A percentile compares a stretch with the other conserved stretches of the same genome.
phyloP scores from a whole-genome alignment of 1,139 yeast species.

The Lodderomyces pseudojiufengensis region DNA sequence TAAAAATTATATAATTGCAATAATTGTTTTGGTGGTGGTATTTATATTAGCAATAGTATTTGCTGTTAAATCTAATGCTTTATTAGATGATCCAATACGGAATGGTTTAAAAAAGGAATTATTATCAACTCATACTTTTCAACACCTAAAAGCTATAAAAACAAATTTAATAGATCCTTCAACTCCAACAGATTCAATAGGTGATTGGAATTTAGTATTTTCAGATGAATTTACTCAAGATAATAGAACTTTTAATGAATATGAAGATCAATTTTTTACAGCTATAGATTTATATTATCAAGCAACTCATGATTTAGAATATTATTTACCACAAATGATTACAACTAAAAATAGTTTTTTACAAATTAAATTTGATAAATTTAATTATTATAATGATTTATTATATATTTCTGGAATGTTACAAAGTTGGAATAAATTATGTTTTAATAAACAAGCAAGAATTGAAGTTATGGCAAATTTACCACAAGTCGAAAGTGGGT shows the following conservation, averaged over 20 bases:
- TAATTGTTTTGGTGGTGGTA: constrained; percentile 3
- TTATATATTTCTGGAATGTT: constrained; percentile 29
- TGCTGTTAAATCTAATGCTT: constrained; percentile 7
- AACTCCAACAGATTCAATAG: constrained; percentile 19
- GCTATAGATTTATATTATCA: constrained; percentile 28
- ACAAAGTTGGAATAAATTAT: constrained; percentile 30
- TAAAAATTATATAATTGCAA: constrained; percentile 6
- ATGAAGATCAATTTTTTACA: constrained; percentile 31
- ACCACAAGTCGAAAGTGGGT: constrained; percentile 22
- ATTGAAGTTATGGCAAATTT: constrained; percentile 24
- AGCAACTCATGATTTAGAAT: constrained; percentile 31
- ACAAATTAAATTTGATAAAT: constrained; percentile 21
- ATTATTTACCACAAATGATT: constrained; percentile 29
- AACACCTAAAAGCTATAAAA: constrained; percentile 22
- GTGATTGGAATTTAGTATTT: constrained; percentile 24
- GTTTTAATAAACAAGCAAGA: constrained; percentile 25
- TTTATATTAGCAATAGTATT: constrained; percentile 8
- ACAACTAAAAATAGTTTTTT: constrained; percentile 26
- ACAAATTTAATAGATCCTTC: constrained; percentile 25
- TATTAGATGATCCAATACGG: constrained; percentile 10
- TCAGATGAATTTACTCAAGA: constrained; percentile 31
- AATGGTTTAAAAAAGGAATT: constrained; percentile 10
- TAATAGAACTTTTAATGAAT: constrained; percentile 28
- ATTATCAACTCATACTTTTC: constrained; percentile 16
- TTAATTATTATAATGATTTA: constrained; percentile 21